Evolutionary conservation across 2,329 filamentous ascomycete species (phyloP), one percentile per base, ranked within the genome.

Genomic region (Graphilbum sp.): DNA sequence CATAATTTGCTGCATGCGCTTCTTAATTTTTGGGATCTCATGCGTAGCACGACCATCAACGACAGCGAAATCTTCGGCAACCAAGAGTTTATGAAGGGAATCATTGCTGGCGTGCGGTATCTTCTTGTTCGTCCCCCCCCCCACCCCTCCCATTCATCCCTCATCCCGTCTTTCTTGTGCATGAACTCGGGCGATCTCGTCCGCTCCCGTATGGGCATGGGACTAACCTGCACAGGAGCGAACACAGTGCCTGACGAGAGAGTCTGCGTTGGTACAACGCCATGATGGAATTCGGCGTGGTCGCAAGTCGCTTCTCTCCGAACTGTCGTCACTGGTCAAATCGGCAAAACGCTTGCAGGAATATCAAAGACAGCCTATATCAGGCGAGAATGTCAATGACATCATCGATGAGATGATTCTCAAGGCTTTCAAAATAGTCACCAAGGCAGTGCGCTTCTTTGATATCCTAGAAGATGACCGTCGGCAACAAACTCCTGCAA

Each of bases 341-440:
- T 80, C 80, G 2, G 83, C 84, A 16, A 95, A 94, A 58, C 71
- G 73, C 35, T 63, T 98, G 45, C 85, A 88, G 55, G 84, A 87
- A 50, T 67, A 73, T 45, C 75, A 83, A 41, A 66, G 62, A 42
- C 46, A 57, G 32, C 46, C 59, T 0, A 56, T 61, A 13, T 61
- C 66, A 0, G 54, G 60, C 0, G 69, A 78, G 23, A 67, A 74
- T 34, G 64, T 80, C 12, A 84, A 84, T 50, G 74, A 81, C 48
- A 72, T 88, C 41, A 72, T 95, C 41, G 88, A 96, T 51, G 83
- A 94, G 54, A 85, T 96, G 72, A 81, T 96, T 19, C 62, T 93
- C 38, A 90, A 87, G 55, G 87, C 87, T 0, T 96, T 94, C 63
- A 86, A 82, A 52, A 86, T 96, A 37, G 82, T 94, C n/a, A 88